A percentile compares a stretch with the other conserved stretches of the same genome.
Evolutionary conservation across 495 filamentous ascomycete species (phyloP).

Genomic region (Cladorrhinum samala): DNA sequence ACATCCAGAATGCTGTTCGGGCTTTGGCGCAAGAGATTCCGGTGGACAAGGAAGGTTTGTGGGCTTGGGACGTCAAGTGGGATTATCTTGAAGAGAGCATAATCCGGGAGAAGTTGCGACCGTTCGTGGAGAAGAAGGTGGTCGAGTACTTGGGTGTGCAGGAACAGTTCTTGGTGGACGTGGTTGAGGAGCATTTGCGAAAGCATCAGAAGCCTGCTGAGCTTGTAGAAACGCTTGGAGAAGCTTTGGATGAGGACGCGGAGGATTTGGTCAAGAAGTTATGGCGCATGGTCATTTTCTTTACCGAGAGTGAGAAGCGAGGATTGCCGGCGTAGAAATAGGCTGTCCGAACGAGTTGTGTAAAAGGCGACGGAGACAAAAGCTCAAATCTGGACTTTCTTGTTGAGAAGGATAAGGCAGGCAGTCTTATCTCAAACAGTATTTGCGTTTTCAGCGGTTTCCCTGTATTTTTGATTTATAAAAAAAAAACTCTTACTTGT

Average conservation of each 20-base stretch:
- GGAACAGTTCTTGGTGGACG: conserved; percentile 90
- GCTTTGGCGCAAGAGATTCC: conserved; percentile 88
- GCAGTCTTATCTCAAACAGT: background rate
- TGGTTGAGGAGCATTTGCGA: conserved; percentile 81
- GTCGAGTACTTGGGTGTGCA: conserved; percentile 94
- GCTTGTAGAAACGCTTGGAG: conserved; percentile 75
- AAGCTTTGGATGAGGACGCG: conserved; percentile 91
- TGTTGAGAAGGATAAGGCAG: background rate
- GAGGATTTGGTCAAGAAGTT: conserved; percentile 92
- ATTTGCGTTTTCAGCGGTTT: too few species aligned
- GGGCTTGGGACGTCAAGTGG: conserved; percentile 91
- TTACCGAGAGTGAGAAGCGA: conserved; percentile 89
- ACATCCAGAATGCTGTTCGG: conserved; percentile 68
- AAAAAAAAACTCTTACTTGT: too few species aligned
- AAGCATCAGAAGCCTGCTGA: conserved; percentile 71
- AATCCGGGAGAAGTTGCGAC: conserved; percentile 79
- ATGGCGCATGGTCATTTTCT: conserved; percentile 99
- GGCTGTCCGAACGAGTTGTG: background rate
- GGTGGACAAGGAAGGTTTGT: conserved; percentile 76
- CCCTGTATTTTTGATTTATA: background rate
- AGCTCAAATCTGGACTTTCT: too few species aligned
- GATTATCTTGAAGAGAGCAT: conserved; percentile 83
- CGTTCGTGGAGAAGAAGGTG: conserved; percentile 97
- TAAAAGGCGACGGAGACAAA: background rate
- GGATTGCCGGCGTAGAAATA: conserved; percentile 60